Base-by-base conservation (phyloP, 2,329 filamentous ascomycete species). In the Scolecobasidium constrictum region DNA sequence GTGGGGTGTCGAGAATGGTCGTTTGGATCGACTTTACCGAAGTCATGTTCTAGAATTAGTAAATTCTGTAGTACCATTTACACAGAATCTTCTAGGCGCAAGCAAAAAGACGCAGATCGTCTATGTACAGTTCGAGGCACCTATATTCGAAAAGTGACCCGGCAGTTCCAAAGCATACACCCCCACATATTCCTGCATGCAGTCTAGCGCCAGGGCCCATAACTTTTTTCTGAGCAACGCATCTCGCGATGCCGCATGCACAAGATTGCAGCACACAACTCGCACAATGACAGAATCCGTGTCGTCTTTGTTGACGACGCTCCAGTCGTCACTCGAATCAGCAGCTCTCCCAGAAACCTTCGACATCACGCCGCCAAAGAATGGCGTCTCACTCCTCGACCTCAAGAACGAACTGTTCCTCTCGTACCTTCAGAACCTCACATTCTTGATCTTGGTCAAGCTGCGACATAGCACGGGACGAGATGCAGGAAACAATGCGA, bases 351-450 rank as follows among this genome's bases (percentile, higher is more conserved):
- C 81, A 0, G 75, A 75, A 38, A 59, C 78, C 15, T 59, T 71
- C n/a, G 61, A 69, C 12, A 74, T 93, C 46, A 67, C 82, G 38
- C 77, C 84, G n/a, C 81, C 84, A 1, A 72, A 81, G 49, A 79
- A 94, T 54, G 90, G 92, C 56, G 92, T 98, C 46, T 95, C 92
- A 1, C 77, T 98, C 1, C 80, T 98, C 55, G 87, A 96, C 58
- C 79, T 86, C 50, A 98, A 98, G 67, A 96, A 93, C 64, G 92
- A 98, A 59, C 73, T 98, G n/a, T 78, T 98, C 15, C 78, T 98
- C 31, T 90, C 90, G 3, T 98, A 98, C 63, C 72, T 98, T 0
- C 42, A 44, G 56, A 93, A 94, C 55, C 77, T 96, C 3, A 85
- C 92, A 35, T 94, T 94, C 52, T 68, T 94, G 33, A 82, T 94